Conservation (phyloP, 2,329 filamentous ascomycete species). For the Exophiala phaeomuriformis region DNA sequence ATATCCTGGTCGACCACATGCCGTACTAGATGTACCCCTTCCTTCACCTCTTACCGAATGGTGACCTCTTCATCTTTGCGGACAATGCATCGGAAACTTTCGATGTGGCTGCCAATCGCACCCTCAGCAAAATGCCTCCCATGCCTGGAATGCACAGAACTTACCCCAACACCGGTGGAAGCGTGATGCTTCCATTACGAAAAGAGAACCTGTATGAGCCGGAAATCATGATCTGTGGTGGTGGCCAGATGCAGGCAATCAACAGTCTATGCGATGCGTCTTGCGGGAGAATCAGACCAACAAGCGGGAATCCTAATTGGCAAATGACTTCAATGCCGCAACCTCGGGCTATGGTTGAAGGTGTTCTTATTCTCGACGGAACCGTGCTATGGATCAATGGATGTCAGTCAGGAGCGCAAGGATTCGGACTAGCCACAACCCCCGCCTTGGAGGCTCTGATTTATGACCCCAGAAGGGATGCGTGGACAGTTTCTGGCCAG, state of each 20-base stretch:
- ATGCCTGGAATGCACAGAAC: conserved; percentile 52
- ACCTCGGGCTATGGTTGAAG: conserved; percentile 54
- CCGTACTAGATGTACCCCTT: conserved; percentile 61
- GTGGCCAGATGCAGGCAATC: conserved; percentile 54
- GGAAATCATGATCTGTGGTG: conserved; percentile 53
- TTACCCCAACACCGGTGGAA: conserved; percentile 55
- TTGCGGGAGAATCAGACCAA: conserved; percentile 51
- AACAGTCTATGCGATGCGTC: conserved; percentile 52
- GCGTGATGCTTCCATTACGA: conserved; percentile 49
- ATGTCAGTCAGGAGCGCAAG: conserved; percentile 51
- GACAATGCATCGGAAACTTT: conserved; percentile 52
- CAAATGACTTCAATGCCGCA: conserved; percentile 52
- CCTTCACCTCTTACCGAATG: conserved; percentile 51
- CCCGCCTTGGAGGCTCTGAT: conserved; percentile 52
- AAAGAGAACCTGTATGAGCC: conserved; percentile 47
- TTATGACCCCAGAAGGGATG: conserved; percentile 50
- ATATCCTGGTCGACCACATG: conserved; percentile 51
- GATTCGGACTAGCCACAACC: conserved; percentile 50
- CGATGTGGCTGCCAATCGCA: conserved; percentile 42
- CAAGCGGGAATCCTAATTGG: conserved; percentile 45
- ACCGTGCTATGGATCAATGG: conserved; percentile 55
- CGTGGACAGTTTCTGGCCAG: conserved; percentile 41
- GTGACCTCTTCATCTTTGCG: conserved; percentile 51
- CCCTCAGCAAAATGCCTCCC: conserved; percentile 44
- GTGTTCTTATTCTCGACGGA: conserved; percentile 53